Evolutionary conservation across 2,329 filamentous ascomycete genomes (phyloP).

Genomic region (Sporothrix mexicana): DNA sequence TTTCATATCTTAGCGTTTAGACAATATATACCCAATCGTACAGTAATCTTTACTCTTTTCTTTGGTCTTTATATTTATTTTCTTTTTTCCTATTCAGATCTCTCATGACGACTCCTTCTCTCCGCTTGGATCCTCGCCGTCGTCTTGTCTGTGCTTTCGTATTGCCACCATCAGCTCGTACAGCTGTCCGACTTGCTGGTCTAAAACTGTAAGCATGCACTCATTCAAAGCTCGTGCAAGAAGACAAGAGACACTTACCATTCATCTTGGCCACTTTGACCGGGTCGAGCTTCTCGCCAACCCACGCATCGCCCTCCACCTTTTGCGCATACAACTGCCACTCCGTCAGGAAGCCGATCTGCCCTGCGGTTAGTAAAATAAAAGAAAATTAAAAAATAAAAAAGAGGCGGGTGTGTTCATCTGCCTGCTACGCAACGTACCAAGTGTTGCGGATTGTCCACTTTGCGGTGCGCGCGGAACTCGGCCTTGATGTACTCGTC

Average conservation of each 20-base stretch:
- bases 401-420: too few species aligned
- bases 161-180: slow-evolving; percentile 94
- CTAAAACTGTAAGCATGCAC: slow-evolving; percentile 52
- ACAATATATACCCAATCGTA: slow-evolving; percentile 27
- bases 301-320: slow-evolving; percentile 85
- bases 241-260: slow-evolving; percentile 62
- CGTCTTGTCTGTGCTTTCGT: slow-evolving; percentile 47
- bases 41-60: background rate
- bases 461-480: slow-evolving; percentile 79
- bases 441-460: slow-evolving; percentile 92
- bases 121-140: slow-evolving; percentile 14
- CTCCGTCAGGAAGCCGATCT: slow-evolving; percentile 95
- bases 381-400: background rate
- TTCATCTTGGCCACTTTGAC: slow-evolving; percentile 92
- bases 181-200: slow-evolving; percentile 90
- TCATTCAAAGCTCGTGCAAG: background rate
- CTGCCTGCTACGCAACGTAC: slow-evolving; percentile 55
- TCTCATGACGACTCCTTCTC: slow-evolving; percentile 12
- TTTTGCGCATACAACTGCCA: slow-evolving; percentile 97
- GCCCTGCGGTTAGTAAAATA: slow-evolving; percentile 3
- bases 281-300: slow-evolving; percentile 81
- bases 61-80: background rate
- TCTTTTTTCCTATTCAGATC: background rate
- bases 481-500: slow-evolving; percentile 94
- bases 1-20: background rate